These are phyloP conservation scores for Sclerotinia glacialis DNA, from an alignment of 2,329 filamentous ascomycete genomes.

Conservation along the genomic window DNA sequence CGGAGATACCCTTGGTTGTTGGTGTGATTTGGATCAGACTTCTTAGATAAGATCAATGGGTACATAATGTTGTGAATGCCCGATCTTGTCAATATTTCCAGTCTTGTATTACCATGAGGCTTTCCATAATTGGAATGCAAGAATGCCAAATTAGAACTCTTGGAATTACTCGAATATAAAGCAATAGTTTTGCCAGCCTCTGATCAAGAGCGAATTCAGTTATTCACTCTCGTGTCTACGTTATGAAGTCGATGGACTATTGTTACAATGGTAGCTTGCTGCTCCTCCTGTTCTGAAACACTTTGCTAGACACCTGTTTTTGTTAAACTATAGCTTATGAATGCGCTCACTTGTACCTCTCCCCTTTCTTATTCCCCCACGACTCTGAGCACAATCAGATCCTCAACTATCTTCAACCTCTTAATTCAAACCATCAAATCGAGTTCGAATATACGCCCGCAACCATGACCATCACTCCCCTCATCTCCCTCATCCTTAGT, in stretches of 20 bases:
- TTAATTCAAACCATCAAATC: neutral
- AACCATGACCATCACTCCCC: neutral
- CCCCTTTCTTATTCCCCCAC: neutral
- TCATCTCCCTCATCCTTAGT: neutral
- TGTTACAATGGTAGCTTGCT: neutral
- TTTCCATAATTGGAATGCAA: neutral
- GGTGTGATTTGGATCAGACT: neutral
- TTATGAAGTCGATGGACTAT: neutral
- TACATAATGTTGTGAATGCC: neutral
- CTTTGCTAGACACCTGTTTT: neutral
- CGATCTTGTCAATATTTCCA: neutral
- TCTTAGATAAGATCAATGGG: neutral
- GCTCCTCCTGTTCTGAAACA: neutral
- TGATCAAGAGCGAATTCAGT: neutral
- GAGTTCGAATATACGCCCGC: neutral
- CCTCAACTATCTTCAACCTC: neutral
- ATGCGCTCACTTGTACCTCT: neutral
- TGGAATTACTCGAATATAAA: neutral
- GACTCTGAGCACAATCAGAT: neutral
- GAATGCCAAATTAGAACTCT: neutral
- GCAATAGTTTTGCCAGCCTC: neutral
- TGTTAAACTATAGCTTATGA: neutral
- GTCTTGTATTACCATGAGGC: neutral
- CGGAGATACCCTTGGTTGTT: constrained; percentile 9
- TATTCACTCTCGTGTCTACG: neutral